phyloP scores from a whole-genome alignment of 73 alveolate genomes.

The Paraurostyla sp. region DNA sequence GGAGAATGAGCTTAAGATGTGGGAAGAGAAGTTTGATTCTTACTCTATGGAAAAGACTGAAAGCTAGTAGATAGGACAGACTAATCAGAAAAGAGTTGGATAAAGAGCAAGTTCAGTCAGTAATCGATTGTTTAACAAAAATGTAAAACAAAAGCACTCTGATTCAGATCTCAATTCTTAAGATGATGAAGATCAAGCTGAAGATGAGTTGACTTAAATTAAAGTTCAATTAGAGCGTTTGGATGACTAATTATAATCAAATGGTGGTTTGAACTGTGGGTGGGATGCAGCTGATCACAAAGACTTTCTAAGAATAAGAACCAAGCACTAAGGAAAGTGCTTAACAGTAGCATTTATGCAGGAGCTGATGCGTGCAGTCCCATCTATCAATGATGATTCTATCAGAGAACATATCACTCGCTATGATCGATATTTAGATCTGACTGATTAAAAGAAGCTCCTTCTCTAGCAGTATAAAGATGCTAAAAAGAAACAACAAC shows the following conservation, averaged over 20 bases:
- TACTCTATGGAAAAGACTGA: constrained; percentile 12
- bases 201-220: constrained; percentile 30
- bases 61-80: background rate
- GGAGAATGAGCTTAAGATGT: constrained; percentile 30
- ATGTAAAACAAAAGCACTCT: background rate
- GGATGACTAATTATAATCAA: constrained; percentile 39
- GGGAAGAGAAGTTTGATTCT: constrained; percentile 61
- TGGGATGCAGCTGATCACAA: constrained; percentile 75
- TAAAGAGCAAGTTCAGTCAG: constrained; percentile 53
- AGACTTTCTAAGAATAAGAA: constrained; percentile 68
- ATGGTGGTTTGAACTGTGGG: constrained; percentile 77
- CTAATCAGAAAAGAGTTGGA: background rate
- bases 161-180: background rate
- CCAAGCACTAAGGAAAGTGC: constrained; percentile 67
- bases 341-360: constrained; percentile 60
- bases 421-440: constrained; percentile 8
- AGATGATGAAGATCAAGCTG: constrained; percentile 34
- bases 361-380: constrained; percentile 67
- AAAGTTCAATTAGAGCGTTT: constrained; percentile 28
- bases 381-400: constrained; percentile 50
- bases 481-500: constrained; percentile 26
- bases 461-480: constrained; percentile 64
- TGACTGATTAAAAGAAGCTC: constrained; percentile 56
- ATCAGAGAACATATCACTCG: constrained; percentile 60
- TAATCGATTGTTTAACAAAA: constrained; percentile 14